Base-by-base conservation (phyloP, 2,329 filamentous ascomycete species). In the Epichloe gansuensis region DNA sequence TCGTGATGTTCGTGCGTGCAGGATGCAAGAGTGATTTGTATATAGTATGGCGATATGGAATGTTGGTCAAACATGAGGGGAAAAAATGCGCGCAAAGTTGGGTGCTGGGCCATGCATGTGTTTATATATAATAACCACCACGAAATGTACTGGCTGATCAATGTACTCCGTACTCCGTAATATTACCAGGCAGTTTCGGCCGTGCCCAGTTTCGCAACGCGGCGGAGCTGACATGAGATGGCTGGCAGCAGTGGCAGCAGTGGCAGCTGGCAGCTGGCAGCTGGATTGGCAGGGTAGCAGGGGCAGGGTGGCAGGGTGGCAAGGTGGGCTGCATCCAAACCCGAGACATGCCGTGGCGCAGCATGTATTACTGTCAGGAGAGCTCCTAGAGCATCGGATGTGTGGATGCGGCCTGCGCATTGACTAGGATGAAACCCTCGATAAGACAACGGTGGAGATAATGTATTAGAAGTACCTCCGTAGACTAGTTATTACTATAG, bases 321-420 rank as follows among this genome's bases (percentile, higher is more conserved):
- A 13, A 25, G 12, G 12, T 31, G 37, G 21, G 38, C 37, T 35
- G 44, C 45, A 28, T 46, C 35, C 9, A 50, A 34, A n/a, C 13
- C 12, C 42, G 35, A 52, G 44, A 45, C 53, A 28, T 50, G 25
- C 50, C 44, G 52, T 52, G 53, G 53, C 53, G 53, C 53, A 55
- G 53, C 28, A 43, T 41, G 43, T 15, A 51, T 28, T 15, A 49
- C n/a, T n/a, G n/a, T n/a, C n/a, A n/a, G n/a, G n/a, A n/a, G n/a
- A n/a, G n/a, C n/a, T n/a, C n/a, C n/a, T n/a, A n/a, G n/a, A n/a
- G n/a, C n/a, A n/a, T n/a, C n/a, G n/a, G n/a, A n/a, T n/a, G n/a
- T n/a, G n/a, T n/a, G n/a, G n/a, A n/a, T n/a, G n/a, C n/a, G n/a
- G n/a, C n/a, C n/a, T n/a, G n/a, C n/a, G n/a, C n/a, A n/a, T n/a